Evolutionary conservation across 129 eudicot species (phyloP), one percentile per base, ranked within the genome.

Genomic region (sunflower (Helianthus annuus)): DNA sequence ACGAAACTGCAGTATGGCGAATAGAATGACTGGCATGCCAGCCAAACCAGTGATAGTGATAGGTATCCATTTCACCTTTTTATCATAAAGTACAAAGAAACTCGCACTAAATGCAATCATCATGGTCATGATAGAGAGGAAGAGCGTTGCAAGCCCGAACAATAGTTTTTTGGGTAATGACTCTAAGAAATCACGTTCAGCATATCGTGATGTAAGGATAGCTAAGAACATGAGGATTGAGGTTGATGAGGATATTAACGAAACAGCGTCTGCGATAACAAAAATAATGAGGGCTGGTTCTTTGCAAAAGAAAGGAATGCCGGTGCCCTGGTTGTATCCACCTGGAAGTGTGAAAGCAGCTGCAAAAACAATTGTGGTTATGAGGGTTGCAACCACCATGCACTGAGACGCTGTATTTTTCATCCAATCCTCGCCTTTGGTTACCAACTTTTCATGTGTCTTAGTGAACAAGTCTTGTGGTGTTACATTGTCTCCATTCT

Each of bases 311-410:
- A 45, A 66, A 2, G 71, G 57, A 36, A 48, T 22, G 4, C 75
- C 75, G 0, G 14, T 58, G 55, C 14, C 2, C 7, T 57, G 12
- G 14, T 68, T 59, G 45, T 69, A 46, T 32, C 75, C 75, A 7
- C 81, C 81, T 0, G 75, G 81, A 19, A 58, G 66, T 46, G 75
- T 76, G 60, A 76, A 76, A n/a, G 81, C 81, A 0, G 64, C 81
- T 10, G 70, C 69, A 69, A 76, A 76, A n/a, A 69, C 73, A 6
- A 76, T 44, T 9, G 81, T 76, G 39, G 81, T 34, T 45, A 76
- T 68, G 39, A 76, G 81, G 11, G 80, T 51, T 17, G 80, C 68
- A 10, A 68, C 75, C 16, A 76, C 59, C 75, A 76, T 76, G 48
- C 75, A 76, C 7, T 68, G 70, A 2, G 81, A 48, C 16, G 80